Evolutionary conservation across 2,329 filamentous ascomycete genomes (phyloP), one percentile per base, ranked within the genome.

Genomic region (Fonsecaea multimorphosa): DNA sequence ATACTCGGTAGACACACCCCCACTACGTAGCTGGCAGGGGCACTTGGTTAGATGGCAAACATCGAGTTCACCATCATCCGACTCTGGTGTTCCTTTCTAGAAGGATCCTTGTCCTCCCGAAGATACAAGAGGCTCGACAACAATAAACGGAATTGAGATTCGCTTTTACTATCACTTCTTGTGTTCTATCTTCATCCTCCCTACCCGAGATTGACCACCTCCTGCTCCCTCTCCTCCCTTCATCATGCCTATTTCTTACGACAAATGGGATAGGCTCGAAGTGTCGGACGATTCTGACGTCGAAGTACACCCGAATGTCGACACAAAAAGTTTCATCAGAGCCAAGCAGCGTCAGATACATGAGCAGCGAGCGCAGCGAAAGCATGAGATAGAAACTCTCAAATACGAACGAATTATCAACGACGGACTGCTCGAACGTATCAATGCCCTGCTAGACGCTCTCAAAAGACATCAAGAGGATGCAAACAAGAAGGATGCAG

Each of bases 261-360:
- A 83, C 75, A 86, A 86, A 76, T 86, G 84, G 84, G 84, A 98
- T 77, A 89, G 91, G 66, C 87, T 99, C 76, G 95, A 99, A 87
- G 89, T 99, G 76, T 97, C 92, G 75, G 95, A 99, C 80, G 95
- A 99, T 80, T 97, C 93, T 58, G 95, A 99, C 75, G 89, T 99
- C 74, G 95, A 99, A 81, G 95, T 98, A 58, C 95, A 99, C 79
- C 95, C 95, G 67, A 99, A 99, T 77, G 95, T 99, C 77, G 95
- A 99, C 82, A 99, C 99, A 80, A 88, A 90, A 58, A 98, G 94
- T 67, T 99, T 99, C 80, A 99, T 99, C 78, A 92, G 94, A 71
- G 96, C 95, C 71, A 99, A 99, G 81, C 95, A 98, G 82, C 90
- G 89, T 73, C 93, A 99, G 81, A 99, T 99, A 74, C 95, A 99